Conservation (phyloP, 176 grass and related monocot genomes). For the Oropetium thomaeum region DNA sequence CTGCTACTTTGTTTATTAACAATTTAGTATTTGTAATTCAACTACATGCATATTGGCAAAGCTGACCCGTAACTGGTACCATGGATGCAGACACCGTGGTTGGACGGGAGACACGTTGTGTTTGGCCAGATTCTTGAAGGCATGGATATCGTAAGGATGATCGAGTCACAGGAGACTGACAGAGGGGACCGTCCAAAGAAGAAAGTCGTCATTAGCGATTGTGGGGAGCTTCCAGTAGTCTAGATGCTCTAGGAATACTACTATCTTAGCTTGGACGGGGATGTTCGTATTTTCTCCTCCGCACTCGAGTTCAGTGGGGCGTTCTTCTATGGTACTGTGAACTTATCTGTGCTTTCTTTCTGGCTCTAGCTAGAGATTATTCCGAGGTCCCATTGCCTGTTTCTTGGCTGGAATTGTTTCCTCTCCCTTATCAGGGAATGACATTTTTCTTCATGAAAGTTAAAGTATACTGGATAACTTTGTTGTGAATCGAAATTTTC, state of each 20-base stretch:
- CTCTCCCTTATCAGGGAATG: background rate
- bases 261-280: background rate
- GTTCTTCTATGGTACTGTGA: background rate
- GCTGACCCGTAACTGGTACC: background rate
- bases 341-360: background rate
- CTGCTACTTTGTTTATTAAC: background rate
- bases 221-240: conserved; percentile 77
- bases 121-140: conserved; percentile 93
- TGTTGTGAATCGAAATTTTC: too few relatives aligned
- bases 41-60: background rate
- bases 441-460: background rate
- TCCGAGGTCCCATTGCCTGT: background rate
- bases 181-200: conserved; percentile 84
- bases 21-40: background rate
- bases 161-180: conserved; percentile 83
- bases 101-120: conserved; percentile 85
- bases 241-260: conserved; percentile 20
- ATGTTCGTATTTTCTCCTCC: background rate
- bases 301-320: background rate
- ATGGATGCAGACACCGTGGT: conserved; percentile 70
- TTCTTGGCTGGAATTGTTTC: conserved; percentile 15
- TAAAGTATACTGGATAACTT: background rate
- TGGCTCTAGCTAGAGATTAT: conserved; percentile 17
- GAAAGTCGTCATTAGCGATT: conserved; percentile 79
- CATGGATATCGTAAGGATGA: conserved; percentile 63